phyloP scores from a whole-genome alignment of 2,329 filamentous ascomycete genomes.

The Didymella keratinophila region DNA sequence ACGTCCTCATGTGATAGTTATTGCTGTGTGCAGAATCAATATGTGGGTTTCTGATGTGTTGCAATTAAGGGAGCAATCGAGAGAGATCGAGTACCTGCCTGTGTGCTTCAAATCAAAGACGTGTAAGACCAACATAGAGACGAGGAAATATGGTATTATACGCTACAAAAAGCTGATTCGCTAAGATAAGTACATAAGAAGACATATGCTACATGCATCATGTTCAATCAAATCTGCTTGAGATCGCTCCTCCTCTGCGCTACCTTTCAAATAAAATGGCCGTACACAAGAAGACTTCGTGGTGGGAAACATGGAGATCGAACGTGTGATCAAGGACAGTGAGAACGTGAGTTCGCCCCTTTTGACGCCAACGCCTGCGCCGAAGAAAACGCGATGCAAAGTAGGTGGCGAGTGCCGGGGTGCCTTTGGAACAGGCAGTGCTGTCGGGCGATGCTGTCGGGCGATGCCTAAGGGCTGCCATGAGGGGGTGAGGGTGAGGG shows the following conservation, averaged over 20 bases:
- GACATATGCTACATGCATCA: conserved; percentile 1
- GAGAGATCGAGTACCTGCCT: no score
- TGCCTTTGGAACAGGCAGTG: not conserved
- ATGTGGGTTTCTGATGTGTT: no score
- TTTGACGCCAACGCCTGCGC: conserved; percentile 26
- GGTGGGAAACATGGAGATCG: conserved; percentile 7
- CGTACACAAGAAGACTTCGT: conserved; percentile 26
- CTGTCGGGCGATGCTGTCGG: not conserved
- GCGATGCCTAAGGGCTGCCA: not conserved
- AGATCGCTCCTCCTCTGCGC: conserved; percentile 15
- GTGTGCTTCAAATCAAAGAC: not conserved
- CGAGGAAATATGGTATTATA: conserved; percentile 19
- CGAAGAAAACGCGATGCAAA: conserved; percentile 12
- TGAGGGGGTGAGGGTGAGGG: not conserved
- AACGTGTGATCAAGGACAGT: conserved; percentile 29
- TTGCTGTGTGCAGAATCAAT: not conserved
- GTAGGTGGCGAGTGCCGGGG: not conserved
- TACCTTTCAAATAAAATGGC: conserved; percentile 6
- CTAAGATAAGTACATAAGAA: conserved; percentile 19
- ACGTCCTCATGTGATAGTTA: not conserved
- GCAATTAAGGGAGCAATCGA: no score
- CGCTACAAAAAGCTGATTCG: conserved; percentile 7
- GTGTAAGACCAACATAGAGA: not conserved
- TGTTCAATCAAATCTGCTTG: not conserved
- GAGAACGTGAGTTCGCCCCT: conserved; percentile 17